phyloP scores from a whole-genome alignment of 208 protist genomes.

The Leishmania martiniquensis region DNA sequence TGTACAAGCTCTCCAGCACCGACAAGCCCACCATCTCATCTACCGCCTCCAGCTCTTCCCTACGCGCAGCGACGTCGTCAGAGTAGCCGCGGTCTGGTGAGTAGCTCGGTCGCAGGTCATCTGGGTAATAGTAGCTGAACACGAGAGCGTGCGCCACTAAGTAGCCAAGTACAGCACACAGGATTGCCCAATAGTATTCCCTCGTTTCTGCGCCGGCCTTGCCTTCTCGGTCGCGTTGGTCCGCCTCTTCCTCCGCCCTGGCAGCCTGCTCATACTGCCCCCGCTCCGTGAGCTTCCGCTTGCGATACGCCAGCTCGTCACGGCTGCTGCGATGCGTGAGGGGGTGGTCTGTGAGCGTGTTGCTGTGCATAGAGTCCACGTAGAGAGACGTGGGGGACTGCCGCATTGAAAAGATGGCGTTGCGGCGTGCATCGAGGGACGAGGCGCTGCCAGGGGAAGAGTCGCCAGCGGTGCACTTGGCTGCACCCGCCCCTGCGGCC shows the following conservation, averaged over 20 bases:
- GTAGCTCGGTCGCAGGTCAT: constrained; percentile 82
- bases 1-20: constrained; percentile 83
- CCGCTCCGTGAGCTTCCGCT: constrained; percentile 84
- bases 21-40: constrained; percentile 82
- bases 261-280: constrained; percentile 82
- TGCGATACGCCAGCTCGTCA: constrained; percentile 83
- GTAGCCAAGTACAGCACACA: constrained; percentile 76
- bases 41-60: constrained; percentile 63
- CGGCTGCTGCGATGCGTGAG: constrained; percentile 82
- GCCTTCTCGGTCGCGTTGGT: constrained; percentile 61
- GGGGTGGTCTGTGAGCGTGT: constrained; percentile 83
- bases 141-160: constrained; percentile 76
- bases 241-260: constrained; percentile 74
- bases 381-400: constrained; percentile 76
- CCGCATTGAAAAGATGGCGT: constrained; percentile 74
- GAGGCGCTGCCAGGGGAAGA: constrained; percentile 9
- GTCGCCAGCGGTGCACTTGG: constrained; percentile 5
- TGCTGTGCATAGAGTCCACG: constrained; percentile 88
- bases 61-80: constrained; percentile 76
- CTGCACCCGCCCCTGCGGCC: constrained; percentile 1
- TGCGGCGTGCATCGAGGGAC: constrained; percentile 27
- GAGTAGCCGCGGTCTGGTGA: constrained; percentile 82
- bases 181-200: constrained; percentile 88
- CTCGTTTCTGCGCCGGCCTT: constrained; percentile 67
- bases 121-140: constrained; percentile 82